Evolutionary conservation across 2,329 filamentous ascomycete genomes (phyloP), one percentile per base, ranked within the genome.

Genomic region (Paecilomyces sp.): DNA sequence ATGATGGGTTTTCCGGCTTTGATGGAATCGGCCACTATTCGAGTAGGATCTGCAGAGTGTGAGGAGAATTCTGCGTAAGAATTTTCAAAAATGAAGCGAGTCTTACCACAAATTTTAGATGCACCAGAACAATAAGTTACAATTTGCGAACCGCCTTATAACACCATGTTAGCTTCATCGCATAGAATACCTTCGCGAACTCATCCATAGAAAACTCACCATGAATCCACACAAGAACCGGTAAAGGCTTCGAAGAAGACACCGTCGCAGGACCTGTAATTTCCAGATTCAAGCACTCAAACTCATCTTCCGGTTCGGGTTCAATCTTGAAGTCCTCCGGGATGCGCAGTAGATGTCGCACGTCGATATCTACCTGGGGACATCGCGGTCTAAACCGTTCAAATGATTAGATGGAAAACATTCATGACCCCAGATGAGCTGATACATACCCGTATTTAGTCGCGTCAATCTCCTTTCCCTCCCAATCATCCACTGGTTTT

Each of bases 171-270:
- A 24, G 31, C 18, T 8, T 9, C 18, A 8, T 47, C n/a, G 6
- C 9, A 15, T 13, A 41, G 36, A 41, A 1, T 0, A 22, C n/a
- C n/a, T 24, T 30, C 25, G 6, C 30, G 50, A 3, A 12, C 12
- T 11, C 25, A 22, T 7, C 18, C 1, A 47, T 9, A 1, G 12
- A 1, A 22, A 33, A 28, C 50, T 51, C 59, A 71, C 79, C 79
- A 60, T 81, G 76, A 15, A 81, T 77, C 77, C 78, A 81, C 11
- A 80, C 60, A 8, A 80, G 55, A 11, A 81, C 77, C 0, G 78
- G 79, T 0, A 79, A 57, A 1, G 61, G 58, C 0, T 28, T 54
- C 3, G 55, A 30, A 0, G 8, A 31, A 0, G 54, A 7, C 2
- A 50, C 11, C 1, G 58, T 56, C 2, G 63, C 62, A 0, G 70